Percentiles rank a stretch among this genome's conserved stretches.
These are phyloP conservation scores for Coniferiporia sulphurascens DNA, from an alignment of 1,284 basidiomycete genomes.

Conservation along the genomic window DNA sequence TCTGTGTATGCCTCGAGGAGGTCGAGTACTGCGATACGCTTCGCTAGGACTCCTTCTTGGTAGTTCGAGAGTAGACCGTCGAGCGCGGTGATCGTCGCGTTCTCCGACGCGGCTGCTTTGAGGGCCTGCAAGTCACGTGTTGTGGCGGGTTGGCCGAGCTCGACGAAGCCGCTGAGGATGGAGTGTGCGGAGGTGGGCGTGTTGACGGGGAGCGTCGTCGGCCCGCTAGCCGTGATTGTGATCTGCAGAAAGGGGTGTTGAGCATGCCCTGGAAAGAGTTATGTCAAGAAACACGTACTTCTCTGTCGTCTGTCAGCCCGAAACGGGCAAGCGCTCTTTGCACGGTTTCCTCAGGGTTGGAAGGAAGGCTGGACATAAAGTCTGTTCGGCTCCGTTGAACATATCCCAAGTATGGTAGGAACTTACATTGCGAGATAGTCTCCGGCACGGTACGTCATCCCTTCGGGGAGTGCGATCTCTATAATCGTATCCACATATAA, in stretches of 20 bases:
- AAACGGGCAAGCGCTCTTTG: constrained; percentile 37
- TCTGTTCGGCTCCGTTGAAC: background rate
- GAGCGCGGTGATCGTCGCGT: constrained; percentile 24
- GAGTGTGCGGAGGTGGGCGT: constrained; percentile 33
- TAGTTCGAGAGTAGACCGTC: constrained; percentile 30
- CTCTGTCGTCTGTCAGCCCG: constrained; percentile 37
- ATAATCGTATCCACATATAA: background rate
- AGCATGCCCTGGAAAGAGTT: background rate
- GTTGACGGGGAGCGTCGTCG: constrained; percentile 39
- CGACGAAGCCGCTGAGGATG: constrained; percentile 41
- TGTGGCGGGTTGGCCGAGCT: constrained; percentile 43
- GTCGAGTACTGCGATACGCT: constrained; percentile 40
- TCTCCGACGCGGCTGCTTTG: constrained; percentile 20
- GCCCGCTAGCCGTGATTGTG: constrained; percentile 34
- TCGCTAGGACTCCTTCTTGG: constrained; percentile 32
- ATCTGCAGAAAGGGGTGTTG: constrained; percentile 26
- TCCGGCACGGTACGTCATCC: constrained; percentile 38
- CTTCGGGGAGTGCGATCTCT: constrained; percentile 42
- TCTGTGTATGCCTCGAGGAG: constrained; percentile 39
- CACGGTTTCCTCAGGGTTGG: constrained; percentile 37
- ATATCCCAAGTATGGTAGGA: background rate
- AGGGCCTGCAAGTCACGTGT: constrained; percentile 34
- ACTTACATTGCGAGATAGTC: constrained; percentile 46
- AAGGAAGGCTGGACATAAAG: constrained; percentile 31
- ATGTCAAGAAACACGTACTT: no score